Evolutionary conservation across 768 basidiomycete species (phyloP).

Genomic region (Agaricus blazei): DNA sequence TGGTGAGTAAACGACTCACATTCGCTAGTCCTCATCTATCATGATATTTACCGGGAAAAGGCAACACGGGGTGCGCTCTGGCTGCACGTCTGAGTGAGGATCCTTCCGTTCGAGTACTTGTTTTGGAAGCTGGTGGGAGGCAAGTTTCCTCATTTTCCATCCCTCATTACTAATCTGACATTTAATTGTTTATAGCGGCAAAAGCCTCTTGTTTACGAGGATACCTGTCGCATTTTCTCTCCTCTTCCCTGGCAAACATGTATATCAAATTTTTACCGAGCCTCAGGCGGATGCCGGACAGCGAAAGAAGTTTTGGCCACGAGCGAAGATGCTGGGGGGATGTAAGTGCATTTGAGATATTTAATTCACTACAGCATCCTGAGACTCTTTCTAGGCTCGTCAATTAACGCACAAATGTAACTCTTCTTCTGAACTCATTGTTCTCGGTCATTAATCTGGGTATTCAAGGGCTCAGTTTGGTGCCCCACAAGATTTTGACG

Average conservation of each 20-base stretch:
- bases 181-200: conserved; percentile 31
- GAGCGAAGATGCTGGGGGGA: conserved; percentile 69
- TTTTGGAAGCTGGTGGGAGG: conserved; percentile 63
- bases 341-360: conserved; percentile 39
- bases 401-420: conserved; percentile 58
- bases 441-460: background rate
- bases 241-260: conserved; percentile 42
- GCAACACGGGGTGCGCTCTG: conserved; percentile 59
- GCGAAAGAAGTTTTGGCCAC: conserved; percentile 53
- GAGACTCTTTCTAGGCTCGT: conserved; percentile 36
- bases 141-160: conserved; percentile 15
- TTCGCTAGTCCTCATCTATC: background rate
- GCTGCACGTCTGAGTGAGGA: conserved; percentile 56
- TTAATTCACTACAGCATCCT: background rate
- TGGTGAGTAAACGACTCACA: conserved; percentile 25
- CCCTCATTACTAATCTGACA: background rate
- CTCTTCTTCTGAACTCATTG: background rate
- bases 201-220: conserved; percentile 31
- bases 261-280: conserved; percentile 52
- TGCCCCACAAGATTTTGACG: conserved; percentile 63
- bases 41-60: conserved; percentile 20
- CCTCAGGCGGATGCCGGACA: conserved; percentile 47
- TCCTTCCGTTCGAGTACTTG: conserved; percentile 44
- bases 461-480: conserved; percentile 54
- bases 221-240: conserved; percentile 38